Evolutionary conservation across 331 rosid genomes (phyloP).

Genomic region (Acacia concinna): DNA sequence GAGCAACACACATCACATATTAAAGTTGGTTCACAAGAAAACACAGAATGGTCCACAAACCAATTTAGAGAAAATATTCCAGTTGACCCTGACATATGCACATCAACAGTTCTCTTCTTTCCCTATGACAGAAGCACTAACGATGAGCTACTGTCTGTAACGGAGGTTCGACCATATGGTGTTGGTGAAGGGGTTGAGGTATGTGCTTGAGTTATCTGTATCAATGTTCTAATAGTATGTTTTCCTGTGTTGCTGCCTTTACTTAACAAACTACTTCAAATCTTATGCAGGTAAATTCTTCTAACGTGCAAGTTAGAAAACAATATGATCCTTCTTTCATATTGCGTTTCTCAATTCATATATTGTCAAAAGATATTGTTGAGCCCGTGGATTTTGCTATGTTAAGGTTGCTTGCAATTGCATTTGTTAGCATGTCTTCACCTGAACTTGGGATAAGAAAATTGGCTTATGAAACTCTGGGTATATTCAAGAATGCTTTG

Average conservation of each 20-base stretch:
- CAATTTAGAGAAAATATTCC: conserved; percentile 66
- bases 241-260: conserved; percentile 16
- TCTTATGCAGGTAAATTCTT: conserved; percentile 45
- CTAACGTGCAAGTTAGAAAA: conserved; percentile 38
- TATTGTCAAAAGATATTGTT: conserved; percentile 59
- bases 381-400: conserved; percentile 85
- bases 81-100: conserved; percentile 72
- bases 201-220: conserved; percentile 28
- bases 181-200: conserved; percentile 44
- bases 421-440: conserved; percentile 83
- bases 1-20: conserved; percentile 37
- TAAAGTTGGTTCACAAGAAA: conserved; percentile 52
- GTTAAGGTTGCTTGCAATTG: conserved; percentile 86
- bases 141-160: conserved; percentile 42
- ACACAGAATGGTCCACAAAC: conserved; percentile 55
- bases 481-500: conserved; percentile 50
- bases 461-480: conserved; percentile 72
- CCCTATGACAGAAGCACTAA: conserved; percentile 60
- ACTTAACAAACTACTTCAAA: conserved; percentile 33
- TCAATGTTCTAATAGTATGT: conserved; percentile 22
- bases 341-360: conserved; percentile 74
- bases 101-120: conserved; percentile 71
- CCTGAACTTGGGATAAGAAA: conserved; percentile 62
- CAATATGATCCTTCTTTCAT: conserved; percentile 84
- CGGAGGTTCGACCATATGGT: conserved; percentile 33